Evolutionary conservation across 1,139 yeast genomes (phyloP).

Genomic region (Yamadazyma sp.): DNA sequence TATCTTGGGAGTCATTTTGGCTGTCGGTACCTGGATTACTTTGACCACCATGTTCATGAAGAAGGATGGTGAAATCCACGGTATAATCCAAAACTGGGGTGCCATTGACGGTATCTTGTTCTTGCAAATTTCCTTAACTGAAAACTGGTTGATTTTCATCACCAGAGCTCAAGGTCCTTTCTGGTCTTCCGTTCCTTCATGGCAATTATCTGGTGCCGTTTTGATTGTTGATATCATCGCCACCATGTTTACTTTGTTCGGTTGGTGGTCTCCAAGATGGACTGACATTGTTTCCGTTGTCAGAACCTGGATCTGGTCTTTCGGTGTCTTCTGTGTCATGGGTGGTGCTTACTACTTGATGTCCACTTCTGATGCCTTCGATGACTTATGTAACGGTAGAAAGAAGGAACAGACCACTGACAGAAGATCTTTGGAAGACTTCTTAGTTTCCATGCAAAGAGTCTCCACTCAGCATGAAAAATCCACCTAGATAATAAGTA

Average conservation of each 20-base stretch:
- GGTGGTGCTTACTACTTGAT: slow-evolving; percentile 96
- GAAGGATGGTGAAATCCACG: slow-evolving; percentile 54
- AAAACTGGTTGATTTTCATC: slow-evolving; percentile 94
- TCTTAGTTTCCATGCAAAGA: slow-evolving; percentile 96
- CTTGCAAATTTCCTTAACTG: slow-evolving; percentile 90
- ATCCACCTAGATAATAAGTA: slow-evolving; percentile 35
- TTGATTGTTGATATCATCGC: slow-evolving; percentile 84
- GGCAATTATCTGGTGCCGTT: slow-evolving; percentile 95
- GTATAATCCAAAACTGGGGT: slow-evolving; percentile 94
- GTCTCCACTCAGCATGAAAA: slow-evolving; percentile 97
- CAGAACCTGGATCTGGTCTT: slow-evolving; percentile 92
- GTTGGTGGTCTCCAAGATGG: slow-evolving; percentile 99
- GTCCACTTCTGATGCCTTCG: slow-evolving; percentile 85
- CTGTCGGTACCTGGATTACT: slow-evolving; percentile 90
- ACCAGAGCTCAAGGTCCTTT: slow-evolving; percentile 95
- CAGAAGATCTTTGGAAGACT: slow-evolving; percentile 87
- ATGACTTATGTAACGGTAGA: slow-evolving; percentile 92
- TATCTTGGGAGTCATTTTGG: slow-evolving; percentile 76
- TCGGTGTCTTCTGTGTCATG: slow-evolving; percentile 93
- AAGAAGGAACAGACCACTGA: slow-evolving; percentile 64
- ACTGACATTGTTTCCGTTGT: slow-evolving; percentile 93
- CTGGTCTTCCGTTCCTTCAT: slow-evolving; percentile 90
- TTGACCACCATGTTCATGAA: slow-evolving; percentile 86
- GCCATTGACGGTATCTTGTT: slow-evolving; percentile 86
- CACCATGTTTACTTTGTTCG: slow-evolving; percentile 88